Percentiles rank a stretch among this genome's conserved stretches.
These are phyloP conservation scores for Cyclocybe cylindracea DNA, from an alignment of 768 basidiomycete species.

Conservation along the genomic window DNA sequence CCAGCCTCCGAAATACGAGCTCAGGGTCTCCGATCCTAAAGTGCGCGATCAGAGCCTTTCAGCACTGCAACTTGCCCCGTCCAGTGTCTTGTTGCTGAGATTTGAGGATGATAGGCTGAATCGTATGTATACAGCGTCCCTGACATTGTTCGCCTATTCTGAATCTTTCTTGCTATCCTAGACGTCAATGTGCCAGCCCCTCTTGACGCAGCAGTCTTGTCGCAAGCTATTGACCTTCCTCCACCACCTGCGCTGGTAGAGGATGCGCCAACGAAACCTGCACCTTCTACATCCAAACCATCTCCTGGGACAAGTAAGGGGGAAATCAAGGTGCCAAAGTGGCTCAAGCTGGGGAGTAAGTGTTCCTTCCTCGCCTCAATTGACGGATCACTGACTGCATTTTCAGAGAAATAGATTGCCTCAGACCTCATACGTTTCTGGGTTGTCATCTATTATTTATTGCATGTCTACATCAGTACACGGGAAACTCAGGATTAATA, in stretches of 20 bases:
- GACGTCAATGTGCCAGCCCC: conserved; percentile 64
- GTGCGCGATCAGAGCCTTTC: conserved; percentile 68
- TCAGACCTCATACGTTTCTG: not conserved
- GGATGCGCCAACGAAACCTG: conserved; percentile 1
- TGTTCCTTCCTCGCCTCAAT: not conserved
- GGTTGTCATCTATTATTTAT: not conserved
- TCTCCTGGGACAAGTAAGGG: conserved; percentile 4
- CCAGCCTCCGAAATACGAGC: conserved; percentile 78
- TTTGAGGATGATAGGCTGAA: conserved; percentile 77
- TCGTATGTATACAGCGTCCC: conserved; percentile 39
- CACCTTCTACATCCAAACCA: conserved; percentile 7
- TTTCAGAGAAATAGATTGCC: conserved; percentile 12
- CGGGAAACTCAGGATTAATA: conserved; percentile 76
- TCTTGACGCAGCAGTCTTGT: conserved; percentile 54
- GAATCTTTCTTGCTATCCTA: conserved; percentile 25
- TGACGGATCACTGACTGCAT: not conserved
- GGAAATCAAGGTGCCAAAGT: conserved; percentile 73
- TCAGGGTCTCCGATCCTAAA: conserved; percentile 76
- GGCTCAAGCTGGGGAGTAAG: conserved; percentile 72
- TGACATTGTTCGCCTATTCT: not conserved
- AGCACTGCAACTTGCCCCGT: conserved; percentile 77
- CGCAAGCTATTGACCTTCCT: conserved; percentile 68
- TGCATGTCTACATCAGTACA: conserved; percentile 53
- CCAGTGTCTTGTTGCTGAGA: conserved; percentile 73
- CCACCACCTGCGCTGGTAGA: conserved; percentile 40